Conservation (phyloP, 495 filamentous ascomycete genomes). For the Elaphomyces granulatus region DNA sequence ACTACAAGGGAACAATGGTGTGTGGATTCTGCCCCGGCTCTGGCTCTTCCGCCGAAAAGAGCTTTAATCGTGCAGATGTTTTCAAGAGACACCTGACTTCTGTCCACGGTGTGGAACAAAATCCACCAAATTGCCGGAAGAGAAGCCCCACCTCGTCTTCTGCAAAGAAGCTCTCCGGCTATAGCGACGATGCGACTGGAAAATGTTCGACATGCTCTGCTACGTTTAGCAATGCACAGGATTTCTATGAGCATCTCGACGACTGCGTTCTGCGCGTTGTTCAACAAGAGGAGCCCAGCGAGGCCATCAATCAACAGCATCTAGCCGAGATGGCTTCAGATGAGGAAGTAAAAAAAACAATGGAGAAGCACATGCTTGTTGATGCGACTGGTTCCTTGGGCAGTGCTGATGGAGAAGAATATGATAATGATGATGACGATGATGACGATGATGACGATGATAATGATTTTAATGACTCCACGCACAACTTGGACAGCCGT, state of each 20-base stretch:
- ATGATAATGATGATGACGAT: constrained; percentile 43
- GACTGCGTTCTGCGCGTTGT: constrained; percentile 97
- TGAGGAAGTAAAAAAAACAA: constrained; percentile 64
- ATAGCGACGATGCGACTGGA: constrained; percentile 63
- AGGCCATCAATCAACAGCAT: constrained; percentile 83
- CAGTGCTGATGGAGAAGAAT: constrained; percentile 25
- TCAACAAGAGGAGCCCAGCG: constrained; percentile 90
- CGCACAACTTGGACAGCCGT: constrained; percentile 35
- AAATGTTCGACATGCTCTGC: constrained; percentile 92
- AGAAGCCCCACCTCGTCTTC: constrained; percentile 42
- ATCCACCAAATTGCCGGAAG: constrained; percentile 87
- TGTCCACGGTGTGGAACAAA: constrained; percentile 90
- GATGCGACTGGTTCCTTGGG: constrained; percentile 35
- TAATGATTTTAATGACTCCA: constrained; percentile 48
- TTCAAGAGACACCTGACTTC: constrained; percentile 96
- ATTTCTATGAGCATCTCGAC: constrained; percentile 98
- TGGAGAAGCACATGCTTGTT: constrained; percentile 63
- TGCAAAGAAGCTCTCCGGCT: constrained; percentile 42
- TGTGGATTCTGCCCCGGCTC: constrained; percentile 94
- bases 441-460: constrained; percentile 50
- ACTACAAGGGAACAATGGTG: constrained; percentile 99
- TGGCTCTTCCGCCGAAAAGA: constrained; percentile 88
- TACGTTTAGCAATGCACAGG: constrained; percentile 87
- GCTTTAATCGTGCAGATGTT: constrained; percentile 95
- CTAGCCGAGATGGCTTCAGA: constrained; percentile 75